Evolutionary conservation across 2,329 filamentous ascomycete genomes (phyloP), one percentile per base, ranked within the genome.

Genomic region (Arthrocladium fulminans): DNA sequence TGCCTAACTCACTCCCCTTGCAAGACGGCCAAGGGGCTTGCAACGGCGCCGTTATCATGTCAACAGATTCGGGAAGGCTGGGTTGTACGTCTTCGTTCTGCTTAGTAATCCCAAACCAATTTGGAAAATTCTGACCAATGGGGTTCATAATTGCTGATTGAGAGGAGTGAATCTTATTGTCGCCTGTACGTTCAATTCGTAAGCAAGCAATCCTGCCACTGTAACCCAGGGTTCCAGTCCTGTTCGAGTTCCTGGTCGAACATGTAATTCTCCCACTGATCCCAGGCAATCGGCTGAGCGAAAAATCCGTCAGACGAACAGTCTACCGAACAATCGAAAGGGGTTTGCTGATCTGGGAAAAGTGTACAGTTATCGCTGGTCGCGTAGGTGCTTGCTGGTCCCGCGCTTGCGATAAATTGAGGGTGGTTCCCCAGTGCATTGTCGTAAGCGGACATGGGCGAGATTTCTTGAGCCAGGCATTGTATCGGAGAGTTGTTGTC

Each of bases 231-330:
- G 17, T 55, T 48, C 55, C 55, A 57, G 32, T 52, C 48, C 41
- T 48, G 49, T 20, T 27, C 50, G 23, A 57, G 41, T 39, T 57
- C 55, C 17, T 50, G 48, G 5, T 54, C 53, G 20, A 51, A 57
- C 35, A 57, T 41, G 37, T 55, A 57, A 3, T 52, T 54, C 44
- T 55, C 55, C 53, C 53, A 55, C 5, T 29, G 39, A 25, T 53
- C 35, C 42, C 40, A 25, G 3, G 40, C 37, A 12, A 43, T 49
- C 15, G 40, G 23, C 17, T 19, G 41, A 32, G 3, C 25, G 13
- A 7, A 32, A 44, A 13, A n/a, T 3, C 17, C n/a, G n/a, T 30
- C 41, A 6, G 17, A 7, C 17, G 32, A 15, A 15, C 13, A 35
- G 32, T 35, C 32, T 6, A 15, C 13, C 25, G 23, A 27, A 4